Evolutionary conservation across 2,329 filamentous ascomycete species (phyloP).

Genomic region (Tolypocladium tundrense): DNA sequence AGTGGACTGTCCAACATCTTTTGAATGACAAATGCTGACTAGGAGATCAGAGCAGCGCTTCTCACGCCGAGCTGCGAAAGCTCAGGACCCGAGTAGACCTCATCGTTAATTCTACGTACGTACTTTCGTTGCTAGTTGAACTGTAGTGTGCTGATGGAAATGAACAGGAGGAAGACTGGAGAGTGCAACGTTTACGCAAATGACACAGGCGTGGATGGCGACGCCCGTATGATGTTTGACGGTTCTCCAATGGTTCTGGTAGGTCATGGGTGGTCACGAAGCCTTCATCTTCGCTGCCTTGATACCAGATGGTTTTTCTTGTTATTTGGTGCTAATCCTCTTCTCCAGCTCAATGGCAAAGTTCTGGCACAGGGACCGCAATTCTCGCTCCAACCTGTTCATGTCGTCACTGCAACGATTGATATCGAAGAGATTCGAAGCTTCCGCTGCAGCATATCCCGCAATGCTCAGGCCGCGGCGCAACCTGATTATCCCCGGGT

Average conservation of each 20-base stretch:
- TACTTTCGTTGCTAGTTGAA: slow-evolving; percentile 45
- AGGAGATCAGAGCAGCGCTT: slow-evolving; percentile 39
- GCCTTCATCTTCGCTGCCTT: no score
- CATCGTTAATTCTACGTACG: no score
- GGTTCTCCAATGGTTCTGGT: slow-evolving; percentile 32
- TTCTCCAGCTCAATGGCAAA: slow-evolving; percentile 39
- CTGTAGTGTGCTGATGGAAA: slow-evolving; percentile 10
- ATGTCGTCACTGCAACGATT: slow-evolving; percentile 45
- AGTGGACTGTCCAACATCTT: no score
- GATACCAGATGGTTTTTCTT: slow-evolving; percentile 18
- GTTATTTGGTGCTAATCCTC: slow-evolving; percentile 31
- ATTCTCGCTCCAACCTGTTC: slow-evolving; percentile 30
- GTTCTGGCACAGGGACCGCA: slow-evolving; percentile 52
- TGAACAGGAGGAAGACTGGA: slow-evolving; percentile 44
- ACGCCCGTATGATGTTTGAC: slow-evolving; percentile 4
- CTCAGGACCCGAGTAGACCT: slow-evolving; percentile 48
- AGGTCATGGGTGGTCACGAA: slow-evolving; percentile 24
- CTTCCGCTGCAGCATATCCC: slow-evolving; percentile 43
- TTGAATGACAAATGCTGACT: no score
- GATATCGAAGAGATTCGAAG: slow-evolving; percentile 61
- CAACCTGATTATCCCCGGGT: slow-evolving; percentile 19
- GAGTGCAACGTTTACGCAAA: slow-evolving; percentile 40
- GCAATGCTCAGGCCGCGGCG: slow-evolving; percentile 45
- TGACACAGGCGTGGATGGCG: slow-evolving; percentile 32
- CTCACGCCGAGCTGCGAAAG: slow-evolving; percentile 48